These are phyloP conservation scores for Leishmania tropica DNA, from an alignment of 208 protist genomes.

Conservation along the genomic window DNA sequence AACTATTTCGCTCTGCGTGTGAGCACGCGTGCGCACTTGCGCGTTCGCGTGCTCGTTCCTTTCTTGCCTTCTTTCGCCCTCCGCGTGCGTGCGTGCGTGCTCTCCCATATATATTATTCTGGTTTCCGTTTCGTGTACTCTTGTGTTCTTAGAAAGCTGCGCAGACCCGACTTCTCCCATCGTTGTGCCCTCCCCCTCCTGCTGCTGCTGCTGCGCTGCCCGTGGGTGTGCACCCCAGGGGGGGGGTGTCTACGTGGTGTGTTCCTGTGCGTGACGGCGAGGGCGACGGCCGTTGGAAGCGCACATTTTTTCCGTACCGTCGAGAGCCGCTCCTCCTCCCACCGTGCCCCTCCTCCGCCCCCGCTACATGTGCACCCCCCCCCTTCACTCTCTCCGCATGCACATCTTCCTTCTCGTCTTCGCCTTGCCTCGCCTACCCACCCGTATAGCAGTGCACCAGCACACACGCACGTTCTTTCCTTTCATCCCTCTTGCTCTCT, in stretches of 20 bases:
- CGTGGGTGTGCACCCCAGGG: too few relatives aligned
- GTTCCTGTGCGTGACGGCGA: neutral
- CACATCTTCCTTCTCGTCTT: neutral
- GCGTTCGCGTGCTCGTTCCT: neutral
- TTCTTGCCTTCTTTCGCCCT: neutral
- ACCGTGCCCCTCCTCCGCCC: neutral
- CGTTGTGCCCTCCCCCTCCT: neutral
- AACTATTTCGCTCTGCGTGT: neutral
- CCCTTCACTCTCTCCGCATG: too few relatives aligned
- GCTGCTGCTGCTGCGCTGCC: too few relatives aligned
- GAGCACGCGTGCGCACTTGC: too few relatives aligned
- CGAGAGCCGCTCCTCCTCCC: neutral
- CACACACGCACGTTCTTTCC: neutral
- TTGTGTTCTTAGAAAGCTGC: neutral
- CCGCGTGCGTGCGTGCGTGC: neutral
- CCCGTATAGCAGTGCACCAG: neutral
- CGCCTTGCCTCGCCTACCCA: neutral
- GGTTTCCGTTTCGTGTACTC: neutral
- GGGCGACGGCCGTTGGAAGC: neutral
- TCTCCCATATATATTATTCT: neutral
- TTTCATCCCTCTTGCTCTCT: constrained; percentile 5
- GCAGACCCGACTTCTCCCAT: neutral
- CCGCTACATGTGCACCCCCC: neutral
- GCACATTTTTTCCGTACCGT: neutral
- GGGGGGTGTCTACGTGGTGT: too few relatives aligned